Evolutionary conservation across 2,329 filamentous ascomycete genomes (phyloP).

Genomic region (Penicillium sp.): DNA sequence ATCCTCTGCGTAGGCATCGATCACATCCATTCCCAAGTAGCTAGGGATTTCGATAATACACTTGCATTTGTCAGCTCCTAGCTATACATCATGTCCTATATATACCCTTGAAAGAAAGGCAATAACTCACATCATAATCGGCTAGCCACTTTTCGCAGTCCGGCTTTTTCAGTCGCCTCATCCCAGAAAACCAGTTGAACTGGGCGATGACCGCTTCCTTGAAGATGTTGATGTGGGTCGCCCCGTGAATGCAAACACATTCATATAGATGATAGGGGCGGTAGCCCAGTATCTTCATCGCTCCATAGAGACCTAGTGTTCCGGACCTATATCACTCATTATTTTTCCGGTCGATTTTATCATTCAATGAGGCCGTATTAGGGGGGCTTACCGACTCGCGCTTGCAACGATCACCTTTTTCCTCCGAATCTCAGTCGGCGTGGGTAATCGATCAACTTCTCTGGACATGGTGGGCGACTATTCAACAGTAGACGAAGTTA

Average conservation of each 20-base stretch:
- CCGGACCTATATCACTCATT: constrained; percentile 20
- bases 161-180: constrained; percentile 12
- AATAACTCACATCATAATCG: constrained; percentile 21
- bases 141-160: constrained; percentile 25
- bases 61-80: constrained; percentile 1
- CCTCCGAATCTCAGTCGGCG: constrained; percentile 14
- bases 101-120: no score
- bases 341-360: background rate
- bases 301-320: constrained; percentile 25
- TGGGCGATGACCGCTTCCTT: constrained; percentile 20
- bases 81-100: no score
- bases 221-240: constrained; percentile 19
- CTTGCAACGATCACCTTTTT: constrained; percentile 29
- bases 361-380: background rate
- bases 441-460: constrained; percentile 7
- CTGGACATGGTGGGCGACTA: background rate
- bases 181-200: constrained; percentile 20
- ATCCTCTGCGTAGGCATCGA: constrained; percentile 25
- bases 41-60: constrained; percentile 28
- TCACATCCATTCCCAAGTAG: constrained; percentile 19
- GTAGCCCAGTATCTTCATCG: constrained; percentile 27
- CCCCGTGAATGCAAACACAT: constrained; percentile 7
- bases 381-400: constrained; percentile 23
- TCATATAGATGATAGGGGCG: constrained; percentile 29
- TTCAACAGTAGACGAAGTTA: background rate